Percentiles rank a stretch among this genome's conserved stretches.
Evolutionary conservation across 2,329 filamentous ascomycete genomes (phyloP).

Genomic region (Alternaria infectoria): DNA sequence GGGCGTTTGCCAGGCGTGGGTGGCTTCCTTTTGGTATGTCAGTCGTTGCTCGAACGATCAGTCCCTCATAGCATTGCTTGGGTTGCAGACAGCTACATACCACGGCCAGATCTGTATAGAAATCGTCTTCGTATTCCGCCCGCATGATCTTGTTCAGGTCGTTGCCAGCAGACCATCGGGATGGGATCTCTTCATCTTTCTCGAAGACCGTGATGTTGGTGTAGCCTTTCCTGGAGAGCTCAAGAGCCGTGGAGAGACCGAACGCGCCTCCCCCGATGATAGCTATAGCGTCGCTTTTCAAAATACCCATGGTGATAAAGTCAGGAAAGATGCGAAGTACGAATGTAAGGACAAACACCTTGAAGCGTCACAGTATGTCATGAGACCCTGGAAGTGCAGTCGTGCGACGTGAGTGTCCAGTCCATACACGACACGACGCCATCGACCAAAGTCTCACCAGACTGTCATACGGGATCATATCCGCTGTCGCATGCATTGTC

Average conservation of each 20-base stretch:
- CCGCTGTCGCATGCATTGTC: not conserved
- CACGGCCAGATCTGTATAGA: constrained; percentile 62
- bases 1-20: constrained; percentile 60
- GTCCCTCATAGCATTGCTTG: not conserved
- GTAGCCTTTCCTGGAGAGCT: constrained; percentile 39
- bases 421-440: not conserved
- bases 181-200: constrained; percentile 51
- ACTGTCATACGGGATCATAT: not conserved
- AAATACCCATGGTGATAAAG: constrained; percentile 19
- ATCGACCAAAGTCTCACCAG: not conserved
- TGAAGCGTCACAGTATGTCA: not conserved
- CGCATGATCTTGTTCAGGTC: constrained; percentile 69
- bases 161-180: constrained; percentile 61
- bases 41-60: not conserved
- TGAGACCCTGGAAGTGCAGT: not conserved
- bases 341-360: not conserved
- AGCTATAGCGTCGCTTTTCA: constrained; percentile 31
- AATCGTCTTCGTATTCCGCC: constrained; percentile 64
- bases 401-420: not conserved
- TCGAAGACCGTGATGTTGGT: constrained; percentile 40
- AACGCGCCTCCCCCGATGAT: constrained; percentile 42
- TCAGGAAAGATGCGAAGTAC: not conserved
- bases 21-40: constrained; percentile 52
- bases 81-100: constrained; percentile 39
- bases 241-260: constrained; percentile 39